phyloP scores from a whole-genome alignment of 495 filamentous ascomycete species.

The Rhizodiscina lignyota region DNA sequence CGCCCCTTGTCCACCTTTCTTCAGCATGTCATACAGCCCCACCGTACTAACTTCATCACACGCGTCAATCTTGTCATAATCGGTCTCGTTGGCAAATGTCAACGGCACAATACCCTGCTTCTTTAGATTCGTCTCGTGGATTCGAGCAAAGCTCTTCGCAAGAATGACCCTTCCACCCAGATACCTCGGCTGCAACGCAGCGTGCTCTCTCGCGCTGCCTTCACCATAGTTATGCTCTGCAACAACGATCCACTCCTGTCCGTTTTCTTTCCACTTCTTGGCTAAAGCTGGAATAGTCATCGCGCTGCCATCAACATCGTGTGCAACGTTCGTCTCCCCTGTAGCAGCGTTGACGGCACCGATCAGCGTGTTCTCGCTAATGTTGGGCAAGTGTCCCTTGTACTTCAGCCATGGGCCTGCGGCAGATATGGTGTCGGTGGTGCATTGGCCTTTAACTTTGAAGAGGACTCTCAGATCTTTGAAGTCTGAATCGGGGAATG shows the following conservation, averaged over 20 bases:
- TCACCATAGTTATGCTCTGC: constrained; percentile 98
- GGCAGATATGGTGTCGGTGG: constrained; percentile 94
- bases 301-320: constrained; percentile 54
- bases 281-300: constrained; percentile 73
- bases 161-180: constrained; percentile 80
- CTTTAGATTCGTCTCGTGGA: constrained; percentile 98
- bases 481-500: constrained; percentile 66
- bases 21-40: constrained; percentile 67
- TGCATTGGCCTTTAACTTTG: constrained; percentile 94
- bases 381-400: constrained; percentile 97
- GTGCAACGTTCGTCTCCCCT: constrained; percentile 78
- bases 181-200: constrained; percentile 88
- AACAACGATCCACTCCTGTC: constrained; percentile 72
- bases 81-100: constrained; percentile 69
- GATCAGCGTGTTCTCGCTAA: constrained; percentile 89
- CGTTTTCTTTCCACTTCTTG: constrained; percentile 55
- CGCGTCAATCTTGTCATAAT: constrained; percentile 69
- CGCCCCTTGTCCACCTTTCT: constrained; percentile 63
- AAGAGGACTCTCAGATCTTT: constrained; percentile 63
- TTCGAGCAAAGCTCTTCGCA: constrained; percentile 82
- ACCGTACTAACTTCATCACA: constrained; percentile 69
- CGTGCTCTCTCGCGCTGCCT: constrained; percentile 86
- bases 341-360: constrained; percentile 85
- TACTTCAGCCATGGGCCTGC: constrained; percentile 97
- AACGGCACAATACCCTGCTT: constrained; percentile 95